phyloP scores from a whole-genome alignment of 345 rosid species.

The Alliaria petiolata region DNA sequence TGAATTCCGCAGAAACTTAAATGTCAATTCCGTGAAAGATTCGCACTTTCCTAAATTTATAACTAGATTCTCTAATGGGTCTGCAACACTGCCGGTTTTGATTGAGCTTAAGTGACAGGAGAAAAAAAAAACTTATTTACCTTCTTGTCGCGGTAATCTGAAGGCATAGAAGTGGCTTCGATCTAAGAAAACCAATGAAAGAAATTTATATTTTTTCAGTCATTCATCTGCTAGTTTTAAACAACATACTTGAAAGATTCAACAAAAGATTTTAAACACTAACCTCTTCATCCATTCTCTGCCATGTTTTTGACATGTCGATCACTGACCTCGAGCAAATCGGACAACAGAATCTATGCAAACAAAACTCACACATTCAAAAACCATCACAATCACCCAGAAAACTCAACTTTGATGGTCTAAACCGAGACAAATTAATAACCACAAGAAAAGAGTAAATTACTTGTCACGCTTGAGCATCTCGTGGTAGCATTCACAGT shows the following conservation, averaged over 20 bases:
- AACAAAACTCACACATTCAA: background rate
- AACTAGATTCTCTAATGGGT: too few species aligned
- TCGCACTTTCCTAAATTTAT: background rate
- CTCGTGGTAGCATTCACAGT: constrained; percentile 71
- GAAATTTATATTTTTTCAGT: background rate
- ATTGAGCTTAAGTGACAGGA: background rate
- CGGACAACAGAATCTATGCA: constrained; percentile 76
- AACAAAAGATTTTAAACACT: background rate
- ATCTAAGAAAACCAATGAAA: constrained; percentile 46
- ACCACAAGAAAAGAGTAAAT: constrained; percentile 20
- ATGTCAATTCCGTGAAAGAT: background rate
- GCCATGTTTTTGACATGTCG: constrained; percentile 92
- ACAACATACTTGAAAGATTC: background rate
- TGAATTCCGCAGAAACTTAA: background rate
- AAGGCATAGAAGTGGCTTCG: constrained; percentile 83
- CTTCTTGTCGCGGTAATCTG: constrained; percentile 83
- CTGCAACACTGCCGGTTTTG: background rate
- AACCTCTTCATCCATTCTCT: constrained; percentile 91
- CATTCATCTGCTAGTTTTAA: background rate
- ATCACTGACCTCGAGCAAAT: constrained; percentile 86
- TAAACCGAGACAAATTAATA: background rate
- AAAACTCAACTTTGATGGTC: background rate
- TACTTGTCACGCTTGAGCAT: constrained; percentile 84
- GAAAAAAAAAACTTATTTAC: constrained; percentile 29
- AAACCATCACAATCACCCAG: constrained; percentile 4